A percentile compares a stretch with the other conserved stretches of the same genome.
Conservation (phyloP, 306 rosid genomes). For the Acacia acuminata region DNA sequence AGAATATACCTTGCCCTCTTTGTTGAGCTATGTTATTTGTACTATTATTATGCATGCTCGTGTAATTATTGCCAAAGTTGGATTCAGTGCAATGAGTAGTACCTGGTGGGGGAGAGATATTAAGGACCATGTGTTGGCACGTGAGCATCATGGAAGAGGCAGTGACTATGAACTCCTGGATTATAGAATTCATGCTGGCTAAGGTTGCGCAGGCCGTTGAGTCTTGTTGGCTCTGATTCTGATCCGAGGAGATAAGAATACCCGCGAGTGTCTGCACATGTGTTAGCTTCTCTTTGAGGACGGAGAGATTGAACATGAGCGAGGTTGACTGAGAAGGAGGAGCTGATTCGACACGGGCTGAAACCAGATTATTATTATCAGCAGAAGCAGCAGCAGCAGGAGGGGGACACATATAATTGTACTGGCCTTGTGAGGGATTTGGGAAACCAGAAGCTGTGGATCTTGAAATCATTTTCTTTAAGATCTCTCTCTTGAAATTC, state of each 20-base stretch:
- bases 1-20: slow-evolving; percentile 37
- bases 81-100: slow-evolving; percentile 1
- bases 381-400: slow-evolving; percentile 11
- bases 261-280: slow-evolving; percentile 57
- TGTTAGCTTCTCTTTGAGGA: slow-evolving; percentile 65
- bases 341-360: slow-evolving; percentile 36
- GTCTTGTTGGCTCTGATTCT: slow-evolving; percentile 29
- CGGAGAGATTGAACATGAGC: slow-evolving; percentile 66
- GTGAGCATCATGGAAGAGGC: slow-evolving; percentile 79
- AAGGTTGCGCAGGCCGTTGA: slow-evolving; percentile 44
- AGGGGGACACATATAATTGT: slow-evolving; percentile 2
- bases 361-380: slow-evolving; percentile 26
- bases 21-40: slow-evolving; percentile 18
- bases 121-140: slow-evolving; percentile 60
- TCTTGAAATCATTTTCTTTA: slow-evolving; percentile 45
- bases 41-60: neutral
- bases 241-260: slow-evolving; percentile 50
- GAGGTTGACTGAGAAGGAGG: slow-evolving; percentile 37
- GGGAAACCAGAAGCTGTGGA: slow-evolving; percentile 29
- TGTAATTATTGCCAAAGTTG: neutral
- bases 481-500: neutral
- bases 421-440: slow-evolving; percentile 32
- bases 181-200: slow-evolving; percentile 52
- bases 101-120: slow-evolving; percentile 15
- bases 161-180: slow-evolving; percentile 75